phyloP scores from a whole-genome alignment of 2,329 filamentous ascomycete species.

The Neonectria sp. region DNA sequence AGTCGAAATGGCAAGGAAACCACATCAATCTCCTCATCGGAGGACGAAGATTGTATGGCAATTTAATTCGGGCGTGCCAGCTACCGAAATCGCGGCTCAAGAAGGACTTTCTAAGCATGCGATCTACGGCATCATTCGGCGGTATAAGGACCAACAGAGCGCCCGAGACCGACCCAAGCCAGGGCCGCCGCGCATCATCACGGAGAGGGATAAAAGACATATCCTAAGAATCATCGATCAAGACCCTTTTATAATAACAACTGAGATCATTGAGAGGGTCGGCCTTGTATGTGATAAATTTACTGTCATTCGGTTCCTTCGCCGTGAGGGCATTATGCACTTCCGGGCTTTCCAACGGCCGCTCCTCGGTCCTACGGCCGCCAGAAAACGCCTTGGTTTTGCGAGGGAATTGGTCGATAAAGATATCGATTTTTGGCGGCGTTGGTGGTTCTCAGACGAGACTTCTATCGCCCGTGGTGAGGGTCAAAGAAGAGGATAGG shows the following conservation, averaged over 20 bases:
- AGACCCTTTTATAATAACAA: not conserved
- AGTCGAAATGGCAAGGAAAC: not conserved
- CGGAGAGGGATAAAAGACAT: not conserved
- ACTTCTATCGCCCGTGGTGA: slow-evolving; percentile 2
- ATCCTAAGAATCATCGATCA: not conserved
- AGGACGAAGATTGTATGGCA: not conserved
- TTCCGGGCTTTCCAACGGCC: not conserved
- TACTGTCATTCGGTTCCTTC: not conserved
- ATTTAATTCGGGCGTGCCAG: not conserved
- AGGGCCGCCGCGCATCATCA: not conserved
- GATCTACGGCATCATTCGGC: not conserved
- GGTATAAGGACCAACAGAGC: not conserved
- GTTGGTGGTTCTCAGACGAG: not conserved
- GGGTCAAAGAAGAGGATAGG: not conserved
- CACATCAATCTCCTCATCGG: not conserved
- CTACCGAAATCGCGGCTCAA: not conserved
- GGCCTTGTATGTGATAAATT: not conserved
- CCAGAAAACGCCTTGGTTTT: not conserved
- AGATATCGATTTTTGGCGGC: not conserved
- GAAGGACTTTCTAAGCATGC: not conserved
- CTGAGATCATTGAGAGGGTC: not conserved
- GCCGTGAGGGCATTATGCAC: not conserved
- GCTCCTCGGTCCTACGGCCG: not conserved
- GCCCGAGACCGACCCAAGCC: not conserved
- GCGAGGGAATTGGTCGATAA: not conserved